Base-by-base conservation (phyloP, 148 eudicot genomes). In the Camellia lanceoleosa region DNA sequence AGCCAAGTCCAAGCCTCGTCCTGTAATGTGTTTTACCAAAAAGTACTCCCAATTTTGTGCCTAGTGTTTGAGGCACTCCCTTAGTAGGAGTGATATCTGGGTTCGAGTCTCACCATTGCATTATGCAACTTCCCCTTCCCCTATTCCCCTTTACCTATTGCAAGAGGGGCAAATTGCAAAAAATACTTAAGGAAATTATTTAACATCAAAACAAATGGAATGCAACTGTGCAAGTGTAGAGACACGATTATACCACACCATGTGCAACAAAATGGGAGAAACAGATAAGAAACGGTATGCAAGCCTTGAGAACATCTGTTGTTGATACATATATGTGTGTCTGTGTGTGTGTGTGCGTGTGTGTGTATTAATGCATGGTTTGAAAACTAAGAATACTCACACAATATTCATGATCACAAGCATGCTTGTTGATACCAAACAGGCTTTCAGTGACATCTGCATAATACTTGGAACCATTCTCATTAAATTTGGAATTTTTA, bases 351-450 rank as follows among this genome's bases (percentile, higher is more conserved):
- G 13, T 71, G 7, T 14, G 10, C 7, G 18, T 42, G 20, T 71
- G 11, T 58, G 62, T 15, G 38, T 11, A 51, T 73, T 54, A 13
- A 73, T 2, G 63, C 20, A 55, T 15, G n/a, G 44, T 23, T 38
- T 15, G 0, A 49, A 65, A 30, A 38, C 23, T n/a, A 19, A 68
- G 62, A 44, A 74, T 73, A 84, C 89, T 89, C 80, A 89, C 91
- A 80, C 81, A 75, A 75, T 16, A 30, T 47, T 80, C 73, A 72
- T 68, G 83, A 58, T 5, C 56, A 78, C 80, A 85, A 62, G 80
- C 80, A 67, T 77, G 73, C 54, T 66, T 56, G 41, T 64, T 68
- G 74, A 76, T 68, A 51, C 73, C 16, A 60, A 79, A 82, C 49
- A 65, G 67, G 73, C 82, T 78, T 84, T 75, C 79, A 13, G 75